Evolutionary conservation across 2,329 filamentous ascomycete genomes (phyloP), one percentile per base, ranked within the genome.

Genomic region (Epichloe aotearoae): DNA sequence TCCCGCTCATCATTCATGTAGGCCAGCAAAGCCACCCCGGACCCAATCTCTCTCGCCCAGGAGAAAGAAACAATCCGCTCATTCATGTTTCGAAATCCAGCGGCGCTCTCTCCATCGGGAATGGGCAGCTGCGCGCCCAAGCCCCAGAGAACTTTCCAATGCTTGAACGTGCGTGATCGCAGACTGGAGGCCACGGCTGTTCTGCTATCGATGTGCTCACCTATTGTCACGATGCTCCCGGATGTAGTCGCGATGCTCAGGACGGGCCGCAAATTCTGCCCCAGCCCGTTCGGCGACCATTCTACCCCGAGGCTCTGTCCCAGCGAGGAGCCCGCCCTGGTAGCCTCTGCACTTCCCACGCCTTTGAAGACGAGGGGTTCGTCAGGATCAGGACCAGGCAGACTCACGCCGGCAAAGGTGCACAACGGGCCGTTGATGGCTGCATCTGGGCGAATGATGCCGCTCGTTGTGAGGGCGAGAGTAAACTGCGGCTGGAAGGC

Each of bases 241-340:
- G 68, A 70, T 8, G 73, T 74, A 1, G 73, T 72, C 54, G 80
- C 60, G 4, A 74, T 72, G 14, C 66, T 70, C 36, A 82, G 64
- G 5, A 79, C 69, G 1, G 77, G 71, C 1, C 78, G 69, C 7
- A 69, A 60, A 57, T 79, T 78, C 40, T 70, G 69, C 1, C 78
- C 77, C n/a, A 82, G 61, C 2, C 74, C 75, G n/a, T 64, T 64
- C 0, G 77, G 77, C n/a, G 77, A 80, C 78, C 78, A 82, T 46
- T 70, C 73, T 19, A 80, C 55, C 8, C 67, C 63, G 14, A 79
- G 69, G 15, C 76, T 70, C 56, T 81, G 77, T 54, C 76, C 79
- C 57, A 81, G 66, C 3, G 73, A 72, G 5, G 63, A 64, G 4
- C 75, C 76, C 2, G 69, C 67, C 15, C 70, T 70, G 0, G 73